Conservation (phyloP, 2,329 filamentous ascomycete species). For the Fusarium lateritium region DNA sequence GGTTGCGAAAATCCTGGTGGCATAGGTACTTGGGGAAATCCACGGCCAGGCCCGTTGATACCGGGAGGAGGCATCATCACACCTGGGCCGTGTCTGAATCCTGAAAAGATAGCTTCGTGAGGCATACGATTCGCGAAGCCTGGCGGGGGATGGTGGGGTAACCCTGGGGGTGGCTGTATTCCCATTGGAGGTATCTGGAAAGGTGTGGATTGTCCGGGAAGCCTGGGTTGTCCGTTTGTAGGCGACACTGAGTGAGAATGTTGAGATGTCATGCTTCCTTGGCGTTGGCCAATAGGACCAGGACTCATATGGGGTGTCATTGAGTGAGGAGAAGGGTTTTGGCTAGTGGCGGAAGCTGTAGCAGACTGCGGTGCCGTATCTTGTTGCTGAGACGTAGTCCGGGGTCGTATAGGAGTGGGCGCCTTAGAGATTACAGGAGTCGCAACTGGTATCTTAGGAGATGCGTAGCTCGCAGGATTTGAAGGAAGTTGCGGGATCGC, state of each 20-base stretch:
- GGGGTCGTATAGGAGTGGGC: slow-evolving; percentile 82
- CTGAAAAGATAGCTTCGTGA: slow-evolving; percentile 65
- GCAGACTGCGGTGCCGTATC: slow-evolving; percentile 76
- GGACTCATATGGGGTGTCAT: slow-evolving; percentile 77
- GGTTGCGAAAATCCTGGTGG: slow-evolving; percentile 56
- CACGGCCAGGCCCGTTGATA: slow-evolving; percentile 62
- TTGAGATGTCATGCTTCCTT: slow-evolving; percentile 67
- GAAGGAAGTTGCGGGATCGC: slow-evolving; percentile 72
- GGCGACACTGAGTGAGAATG: slow-evolving; percentile 69
- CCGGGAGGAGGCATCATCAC: slow-evolving; percentile 67
- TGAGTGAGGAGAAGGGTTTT: slow-evolving; percentile 72
- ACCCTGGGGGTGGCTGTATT: slow-evolving; percentile 63
- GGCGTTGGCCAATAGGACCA: slow-evolving; percentile 74
- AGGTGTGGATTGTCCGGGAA: slow-evolving; percentile 61
- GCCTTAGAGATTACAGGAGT: slow-evolving; percentile 88
- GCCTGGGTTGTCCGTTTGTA: slow-evolving; percentile 55
- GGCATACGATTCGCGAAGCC: slow-evolving; percentile 72
- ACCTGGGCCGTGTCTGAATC: slow-evolving; percentile 62
- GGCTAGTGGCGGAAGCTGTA: slow-evolving; percentile 62
- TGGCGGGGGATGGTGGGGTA: slow-evolving; percentile 58
- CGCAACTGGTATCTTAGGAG: slow-evolving; percentile 83
- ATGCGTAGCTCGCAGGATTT: slow-evolving; percentile 73
- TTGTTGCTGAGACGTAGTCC: slow-evolving; percentile 87
- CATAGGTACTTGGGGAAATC: slow-evolving; percentile 58
- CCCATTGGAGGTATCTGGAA: slow-evolving; percentile 69